Percentiles rank a stretch among this genome's conserved stretches.
phyloP scores from a whole-genome alignment of 1,139 yeast genomes.

The Scheffersomyces segobiensis region DNA sequence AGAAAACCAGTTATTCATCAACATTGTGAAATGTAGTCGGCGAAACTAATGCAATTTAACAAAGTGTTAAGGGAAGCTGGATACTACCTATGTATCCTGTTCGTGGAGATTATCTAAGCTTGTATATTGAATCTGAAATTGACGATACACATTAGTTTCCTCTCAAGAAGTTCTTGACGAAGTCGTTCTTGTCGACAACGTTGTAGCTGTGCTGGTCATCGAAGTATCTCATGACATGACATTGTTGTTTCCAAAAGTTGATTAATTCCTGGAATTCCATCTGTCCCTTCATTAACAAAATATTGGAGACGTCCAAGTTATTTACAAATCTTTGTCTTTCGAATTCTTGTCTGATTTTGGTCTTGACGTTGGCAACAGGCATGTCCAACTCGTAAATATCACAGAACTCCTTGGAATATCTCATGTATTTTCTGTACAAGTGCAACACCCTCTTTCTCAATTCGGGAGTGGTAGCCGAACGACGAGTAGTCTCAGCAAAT shows the following conservation, averaged over 20 bases:
- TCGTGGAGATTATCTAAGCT: not conserved
- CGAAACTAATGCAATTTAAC: not conserved
- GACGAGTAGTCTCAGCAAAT: constrained; percentile 79
- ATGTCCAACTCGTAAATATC: constrained; percentile 77
- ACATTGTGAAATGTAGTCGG: not conserved
- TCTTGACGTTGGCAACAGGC: constrained; percentile 79
- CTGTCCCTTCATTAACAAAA: constrained; percentile 78
- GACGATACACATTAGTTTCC: constrained; percentile 33
- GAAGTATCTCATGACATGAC: constrained; percentile 82
- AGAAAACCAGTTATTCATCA: not conserved
- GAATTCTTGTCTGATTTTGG: constrained; percentile 86
- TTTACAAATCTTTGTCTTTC: constrained; percentile 78
- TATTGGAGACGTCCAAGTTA: constrained; percentile 65
- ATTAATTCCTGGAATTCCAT: constrained; percentile 89
- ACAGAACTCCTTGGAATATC: constrained; percentile 63
- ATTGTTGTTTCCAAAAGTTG: constrained; percentile 89
- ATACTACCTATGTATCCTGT: not conserved
- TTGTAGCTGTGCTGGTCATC: constrained; percentile 62
- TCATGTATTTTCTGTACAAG: constrained; percentile 71
- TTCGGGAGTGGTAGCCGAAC: constrained; percentile 62
- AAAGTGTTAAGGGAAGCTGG: not conserved
- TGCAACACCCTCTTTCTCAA: constrained; percentile 65
- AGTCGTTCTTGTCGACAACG: constrained; percentile 50
- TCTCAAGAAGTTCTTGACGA: constrained; percentile 73
- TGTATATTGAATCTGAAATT: not conserved